Evolutionary conservation across 2,329 filamentous ascomycete species (phyloP), one percentile per base, ranked within the genome.

Genomic region (Annulohypoxylon truncatum): DNA sequence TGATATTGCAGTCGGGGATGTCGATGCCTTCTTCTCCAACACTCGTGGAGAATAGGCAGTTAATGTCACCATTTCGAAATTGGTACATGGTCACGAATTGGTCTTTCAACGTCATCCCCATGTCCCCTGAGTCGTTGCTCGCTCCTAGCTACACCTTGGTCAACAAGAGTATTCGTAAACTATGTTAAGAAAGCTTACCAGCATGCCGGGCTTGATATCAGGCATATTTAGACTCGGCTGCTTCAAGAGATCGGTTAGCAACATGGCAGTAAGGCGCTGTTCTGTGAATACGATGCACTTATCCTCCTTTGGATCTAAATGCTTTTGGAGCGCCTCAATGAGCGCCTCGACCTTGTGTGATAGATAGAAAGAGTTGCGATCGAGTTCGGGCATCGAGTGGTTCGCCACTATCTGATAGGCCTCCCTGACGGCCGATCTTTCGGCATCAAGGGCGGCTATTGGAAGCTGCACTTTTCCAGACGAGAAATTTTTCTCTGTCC

Each of bases 211-310:
- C 7, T 61, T 74, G 2, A 77, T 64, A 96, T 89, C 82, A 0
- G 82, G 80, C 3, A 90, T 85, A 0, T 82, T 81, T 61, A 93
- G 82, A 0, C 78, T 76, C 0, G 82, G 73, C 15, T 86, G 83
- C 35, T 78, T 77, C 66, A 97, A 90, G 0, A 97, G 81, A 44
- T 91, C 88, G 0, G 86, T 82, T 1, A 99, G 81, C 13, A 96
- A 78, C 15, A 88, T 86, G 0, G 94, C 95, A 0, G 93, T 95
- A 68, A 91, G 88, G 40, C 94, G 85, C 75, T 91, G 86, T 66
- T 93, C 85, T 0, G 97, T 93, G 77, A 99, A 98, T 0, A 98
- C 87, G 59, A 99, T 97, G 74, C 93, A 97, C 15, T 90, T 89
- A 26, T 88, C 83, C 1, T 82, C 83, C 2, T 82, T 79, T 1